Conservation (phyloP, 352 stramenopile species). For the Thraustochytrium sp. region DNA sequence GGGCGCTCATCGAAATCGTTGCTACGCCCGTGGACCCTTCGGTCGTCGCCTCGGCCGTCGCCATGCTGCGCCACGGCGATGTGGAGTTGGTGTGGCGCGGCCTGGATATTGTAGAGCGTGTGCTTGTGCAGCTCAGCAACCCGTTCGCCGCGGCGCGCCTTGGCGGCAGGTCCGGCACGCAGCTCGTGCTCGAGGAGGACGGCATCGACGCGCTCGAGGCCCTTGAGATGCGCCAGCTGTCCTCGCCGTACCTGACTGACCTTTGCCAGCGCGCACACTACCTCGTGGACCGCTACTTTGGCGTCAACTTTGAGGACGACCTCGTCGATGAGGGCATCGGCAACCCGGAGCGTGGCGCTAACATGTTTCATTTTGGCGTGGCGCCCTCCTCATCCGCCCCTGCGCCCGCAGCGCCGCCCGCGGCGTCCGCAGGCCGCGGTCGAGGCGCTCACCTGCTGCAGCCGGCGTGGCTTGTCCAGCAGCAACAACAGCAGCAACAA, state of each 20-base stretch:
- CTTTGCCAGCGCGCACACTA: constrained; percentile 61
- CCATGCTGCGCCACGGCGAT: constrained; percentile 53
- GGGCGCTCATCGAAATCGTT: neutral
- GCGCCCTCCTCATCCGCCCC: neutral
- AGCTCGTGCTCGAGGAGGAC: constrained; percentile 59
- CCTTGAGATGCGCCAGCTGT: constrained; percentile 62
- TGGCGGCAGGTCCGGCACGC: constrained; percentile 55
- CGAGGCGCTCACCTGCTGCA: neutral
- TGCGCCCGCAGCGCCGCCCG: neutral
- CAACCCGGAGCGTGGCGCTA: neutral
- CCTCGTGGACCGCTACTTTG: constrained; percentile 73
- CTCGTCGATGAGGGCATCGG: neutral
- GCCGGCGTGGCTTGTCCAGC: neutral
- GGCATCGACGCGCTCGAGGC: constrained; percentile 70
- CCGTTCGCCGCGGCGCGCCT: constrained; percentile 9
- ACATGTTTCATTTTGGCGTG: neutral
- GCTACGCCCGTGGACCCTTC: neutral
- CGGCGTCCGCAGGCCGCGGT: neutral
- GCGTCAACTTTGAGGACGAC: constrained; percentile 63
- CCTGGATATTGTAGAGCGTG: constrained; percentile 66
- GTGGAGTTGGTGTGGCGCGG: constrained; percentile 67
- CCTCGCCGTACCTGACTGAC: constrained; percentile 53
- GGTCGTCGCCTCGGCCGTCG: neutral
- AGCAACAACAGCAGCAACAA: neutral
- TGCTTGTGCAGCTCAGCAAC: constrained; percentile 57